A percentile compares a stretch with the other conserved stretches of the same genome.
Conservation (phyloP, 2,329 filamentous ascomycete species). For the Xylariales sp. region DNA sequence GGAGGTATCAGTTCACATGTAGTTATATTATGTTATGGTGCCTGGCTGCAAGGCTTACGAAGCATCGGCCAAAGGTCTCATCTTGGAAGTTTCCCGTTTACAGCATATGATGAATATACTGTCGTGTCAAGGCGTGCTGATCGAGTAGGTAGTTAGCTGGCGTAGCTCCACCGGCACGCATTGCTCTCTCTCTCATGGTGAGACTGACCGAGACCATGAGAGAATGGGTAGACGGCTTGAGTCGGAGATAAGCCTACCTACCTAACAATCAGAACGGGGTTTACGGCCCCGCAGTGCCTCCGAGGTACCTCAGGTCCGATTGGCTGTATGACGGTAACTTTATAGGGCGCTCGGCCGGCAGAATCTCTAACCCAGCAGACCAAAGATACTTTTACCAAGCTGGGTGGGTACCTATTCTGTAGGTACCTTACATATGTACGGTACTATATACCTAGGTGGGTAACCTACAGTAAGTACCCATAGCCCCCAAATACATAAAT, state of each 20-base stretch:
- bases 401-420: no score
- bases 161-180: background rate
- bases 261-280: background rate
- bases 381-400: no score
- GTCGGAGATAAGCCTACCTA: slow-evolving; percentile 3
- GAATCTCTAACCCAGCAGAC: no score
- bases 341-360: no score
- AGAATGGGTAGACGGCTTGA: background rate
- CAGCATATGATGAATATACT: slow-evolving; percentile 4
- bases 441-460: no score
- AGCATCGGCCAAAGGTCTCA: slow-evolving; percentile 49
- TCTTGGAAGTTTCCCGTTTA: slow-evolving; percentile 38
- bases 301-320: background rate
- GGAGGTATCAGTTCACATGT: slow-evolving; percentile 15
- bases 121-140: slow-evolving; percentile 9
- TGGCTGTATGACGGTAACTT: no score
- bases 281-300: slow-evolving; percentile 17
- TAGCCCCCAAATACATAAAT: background rate
- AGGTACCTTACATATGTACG: no score
- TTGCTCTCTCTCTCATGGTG: no score
- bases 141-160: slow-evolving; percentile 1
- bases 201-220: no score
- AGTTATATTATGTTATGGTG: background rate
- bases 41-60: slow-evolving; percentile 43
- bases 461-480: background rate